phyloP scores from a whole-genome alignment of 1,284 basidiomycete genomes.

The Melampsora larici-populina region DNA sequence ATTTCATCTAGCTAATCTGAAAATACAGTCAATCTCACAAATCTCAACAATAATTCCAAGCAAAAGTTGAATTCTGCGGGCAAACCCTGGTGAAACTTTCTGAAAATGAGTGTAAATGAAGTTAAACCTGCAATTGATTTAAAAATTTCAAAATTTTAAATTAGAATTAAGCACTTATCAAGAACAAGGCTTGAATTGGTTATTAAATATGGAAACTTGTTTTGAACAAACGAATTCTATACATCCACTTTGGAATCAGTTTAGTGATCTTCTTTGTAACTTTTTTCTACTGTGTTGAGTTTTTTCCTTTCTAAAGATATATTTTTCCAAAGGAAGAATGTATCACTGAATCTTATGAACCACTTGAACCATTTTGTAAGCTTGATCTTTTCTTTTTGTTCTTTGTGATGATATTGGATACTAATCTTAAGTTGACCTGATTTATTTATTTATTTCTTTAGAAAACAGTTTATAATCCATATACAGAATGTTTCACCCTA shows the following conservation, averaged over 20 bases:
- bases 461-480: slow-evolving; percentile 46
- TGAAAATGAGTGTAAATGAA: no score
- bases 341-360: slow-evolving; percentile 51
- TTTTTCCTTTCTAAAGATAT: slow-evolving; percentile 13
- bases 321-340: slow-evolving; percentile 33
- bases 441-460: no score
- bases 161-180: slow-evolving; percentile 79
- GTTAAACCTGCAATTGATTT: neutral
- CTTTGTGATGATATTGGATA: slow-evolving; percentile 71
- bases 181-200: slow-evolving; percentile 94
- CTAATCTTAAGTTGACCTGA: slow-evolving; percentile 45
- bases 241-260: slow-evolving; percentile 95
- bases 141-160: slow-evolving; percentile 60
- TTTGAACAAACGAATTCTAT: slow-evolving; percentile 70
- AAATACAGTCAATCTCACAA: no score
- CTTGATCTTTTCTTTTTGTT: neutral
- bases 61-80: no score
- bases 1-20: no score
- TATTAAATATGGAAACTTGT: slow-evolving; percentile 77
- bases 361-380: slow-evolving; percentile 66
- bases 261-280: slow-evolving; percentile 51
- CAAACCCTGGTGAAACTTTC: no score
- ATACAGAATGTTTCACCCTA: slow-evolving; percentile 81
- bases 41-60: no score
- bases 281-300: neutral